Percentiles rank a stretch among this genome's conserved stretches.
phyloP scores from a whole-genome alignment of 2,329 filamentous ascomycete species.

The Albifimbria verrucaria region DNA sequence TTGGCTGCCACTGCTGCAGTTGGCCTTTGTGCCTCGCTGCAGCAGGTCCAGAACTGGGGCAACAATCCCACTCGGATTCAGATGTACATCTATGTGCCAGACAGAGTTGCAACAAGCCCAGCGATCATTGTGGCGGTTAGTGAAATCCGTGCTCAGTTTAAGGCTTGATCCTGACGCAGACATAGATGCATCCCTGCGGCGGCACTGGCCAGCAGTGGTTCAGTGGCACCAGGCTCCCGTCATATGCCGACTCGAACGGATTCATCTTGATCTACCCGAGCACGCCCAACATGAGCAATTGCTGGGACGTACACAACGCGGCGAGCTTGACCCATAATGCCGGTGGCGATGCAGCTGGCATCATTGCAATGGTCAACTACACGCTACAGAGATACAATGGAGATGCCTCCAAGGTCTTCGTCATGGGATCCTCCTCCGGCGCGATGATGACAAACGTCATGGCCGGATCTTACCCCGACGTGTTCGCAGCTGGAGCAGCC shows the following conservation, averaged over 20 bases:
- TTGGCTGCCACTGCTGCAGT: neutral
- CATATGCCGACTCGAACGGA: slow-evolving; percentile 37
- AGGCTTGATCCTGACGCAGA: neutral
- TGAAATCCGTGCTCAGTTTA: neutral
- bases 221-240: slow-evolving; percentile 11
- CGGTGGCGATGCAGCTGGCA: slow-evolving; percentile 44
- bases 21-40: neutral
- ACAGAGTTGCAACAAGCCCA: neutral
- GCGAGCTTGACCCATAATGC: slow-evolving; percentile 42
- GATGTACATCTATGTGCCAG: slow-evolving; percentile 2
- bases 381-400: slow-evolving; percentile 41
- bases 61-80: slow-evolving; percentile 1
- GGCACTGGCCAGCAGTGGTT: slow-evolving; percentile 2
- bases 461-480: slow-evolving; percentile 28
- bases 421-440: slow-evolving; percentile 35
- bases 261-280: slow-evolving; percentile 38
- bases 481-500: slow-evolving; percentile 28
- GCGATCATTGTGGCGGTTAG: slow-evolving; percentile 2
- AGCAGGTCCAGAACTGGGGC: slow-evolving; percentile 1
- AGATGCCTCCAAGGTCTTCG: slow-evolving; percentile 41
- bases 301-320: slow-evolving; percentile 49
- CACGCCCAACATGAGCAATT: slow-evolving; percentile 24
- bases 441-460: slow-evolving; percentile 35
- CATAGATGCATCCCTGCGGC: slow-evolving; percentile 1
- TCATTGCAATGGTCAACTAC: slow-evolving; percentile 49